Evolutionary conservation across 768 basidiomycete genomes (phyloP), one percentile per base, ranked within the genome.

Genomic region (Lactarius akahatsu): DNA sequence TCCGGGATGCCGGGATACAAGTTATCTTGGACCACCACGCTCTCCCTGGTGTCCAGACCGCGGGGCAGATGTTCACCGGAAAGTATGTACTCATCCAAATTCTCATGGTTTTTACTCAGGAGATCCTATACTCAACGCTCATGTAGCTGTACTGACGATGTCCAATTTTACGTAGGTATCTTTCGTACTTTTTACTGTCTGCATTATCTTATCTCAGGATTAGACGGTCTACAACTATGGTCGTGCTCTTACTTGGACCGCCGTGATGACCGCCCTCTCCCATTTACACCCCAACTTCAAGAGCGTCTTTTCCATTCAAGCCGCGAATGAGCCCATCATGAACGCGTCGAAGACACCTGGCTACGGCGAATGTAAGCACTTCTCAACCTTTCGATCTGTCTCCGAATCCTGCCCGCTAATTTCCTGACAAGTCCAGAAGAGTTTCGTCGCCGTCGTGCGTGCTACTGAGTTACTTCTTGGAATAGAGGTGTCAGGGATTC

Each of bases 241-340:
- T 65, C 87, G 91, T 7, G 91, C 91, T 9, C 78, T 93, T 56
- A 77, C 87, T n/a, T 93, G 91, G 91, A 85, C 90, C 0, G 86
- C 86, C 15, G 88, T 92, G 23, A 92, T 92, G 87, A 88, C 91
- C 0, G 76, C 82, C 11, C 77, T 93, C 4, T 77, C 88, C 1
- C 91, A 93, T 70, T 76, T 89, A 40, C 87, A 92, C 72, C 81
- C 90, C 6, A 77, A 78, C 47, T 93, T 93, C 71, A 76, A 70
- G 20, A 84, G 79, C 38, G 90, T 89, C 20, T 86, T 88, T 52
- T 79, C 88, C 1, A 87, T 93, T 36, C 83, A 93, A 70, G 91
- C 91, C 1, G 79, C 88, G 32, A 93, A 93, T 68, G 91, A 93
- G 65, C 89, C 88, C 0, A 85, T 90, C 71, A 88, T 86, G 88